Conservation (phyloP, 208 protist genomes). For the Balamuthia mandrillaris region DNA sequence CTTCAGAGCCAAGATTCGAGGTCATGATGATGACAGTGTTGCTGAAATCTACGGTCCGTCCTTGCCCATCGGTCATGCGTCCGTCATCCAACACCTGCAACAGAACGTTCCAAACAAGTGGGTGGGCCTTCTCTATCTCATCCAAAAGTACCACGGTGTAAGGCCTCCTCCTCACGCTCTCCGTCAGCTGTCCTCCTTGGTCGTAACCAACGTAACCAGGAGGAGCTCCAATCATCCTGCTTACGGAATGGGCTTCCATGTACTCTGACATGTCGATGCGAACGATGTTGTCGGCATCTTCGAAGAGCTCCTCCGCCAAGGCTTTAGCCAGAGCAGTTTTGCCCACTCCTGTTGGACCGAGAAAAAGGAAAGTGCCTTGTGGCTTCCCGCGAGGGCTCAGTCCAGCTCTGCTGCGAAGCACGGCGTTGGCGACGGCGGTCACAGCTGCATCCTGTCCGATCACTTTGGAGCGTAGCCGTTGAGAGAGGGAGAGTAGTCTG, state of each 20-base stretch:
- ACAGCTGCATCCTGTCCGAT: slow-evolving; percentile 95
- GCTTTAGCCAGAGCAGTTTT: slow-evolving; percentile 95
- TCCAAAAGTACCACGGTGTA: slow-evolving; percentile 97
- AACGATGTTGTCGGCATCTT: slow-evolving; percentile 91
- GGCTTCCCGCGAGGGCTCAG: slow-evolving; percentile 84
- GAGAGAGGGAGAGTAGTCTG: slow-evolving; percentile 70
- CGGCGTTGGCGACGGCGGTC: slow-evolving; percentile 86
- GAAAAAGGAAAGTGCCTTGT: slow-evolving; percentile 59
- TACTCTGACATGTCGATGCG: slow-evolving; percentile 98
- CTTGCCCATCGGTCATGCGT: slow-evolving; percentile 93
- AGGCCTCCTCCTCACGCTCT: slow-evolving; percentile 92
- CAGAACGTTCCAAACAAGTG: slow-evolving; percentile 91
- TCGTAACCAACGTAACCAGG: slow-evolving; percentile 98
- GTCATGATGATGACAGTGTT: slow-evolving; percentile 97
- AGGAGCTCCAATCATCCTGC: slow-evolving; percentile 93
- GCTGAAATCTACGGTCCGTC: slow-evolving; percentile 91
- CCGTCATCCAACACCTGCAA: slow-evolving; percentile 98
- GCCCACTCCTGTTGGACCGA: slow-evolving; percentile 60
- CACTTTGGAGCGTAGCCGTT: slow-evolving; percentile 81
- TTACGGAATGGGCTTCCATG: slow-evolving; percentile 92
- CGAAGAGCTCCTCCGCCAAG: slow-evolving; percentile 90
- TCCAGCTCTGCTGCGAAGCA: slow-evolving; percentile 89
- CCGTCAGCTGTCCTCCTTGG: slow-evolving; percentile 95
- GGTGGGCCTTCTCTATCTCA: slow-evolving; percentile 98
- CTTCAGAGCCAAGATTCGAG: slow-evolving; percentile 87